Conservation (phyloP, 106 monocot genomes). For the Dendrobium officinale region DNA sequence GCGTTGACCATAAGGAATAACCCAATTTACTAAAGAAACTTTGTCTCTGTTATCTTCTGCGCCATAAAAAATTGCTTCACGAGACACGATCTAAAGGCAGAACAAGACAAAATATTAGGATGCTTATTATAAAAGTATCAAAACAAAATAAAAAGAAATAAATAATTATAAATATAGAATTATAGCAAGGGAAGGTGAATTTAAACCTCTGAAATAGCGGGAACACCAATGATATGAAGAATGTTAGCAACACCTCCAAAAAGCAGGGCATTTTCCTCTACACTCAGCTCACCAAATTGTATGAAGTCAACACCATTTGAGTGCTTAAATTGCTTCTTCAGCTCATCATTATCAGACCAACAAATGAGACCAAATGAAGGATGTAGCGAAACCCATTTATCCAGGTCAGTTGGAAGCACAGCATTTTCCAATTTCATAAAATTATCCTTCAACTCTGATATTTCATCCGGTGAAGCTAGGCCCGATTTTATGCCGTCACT, state of each 20-base stretch:
- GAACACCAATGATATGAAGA: conserved; percentile 60
- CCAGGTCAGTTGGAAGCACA: conserved; percentile 68
- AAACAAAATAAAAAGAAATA: background rate
- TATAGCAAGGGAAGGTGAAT: background rate
- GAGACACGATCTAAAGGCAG: conserved; percentile 51
- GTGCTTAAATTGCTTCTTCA: conserved; percentile 58
- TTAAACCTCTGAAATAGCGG: conserved; percentile 67
- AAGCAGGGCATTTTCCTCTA: conserved; percentile 35
- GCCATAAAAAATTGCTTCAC: conserved; percentile 86
- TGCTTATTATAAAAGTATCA: background rate
- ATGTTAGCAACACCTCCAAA: conserved; percentile 40
- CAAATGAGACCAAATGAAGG: conserved; percentile 77
- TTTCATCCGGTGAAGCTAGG: conserved; percentile 33
- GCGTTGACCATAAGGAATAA: conserved; percentile 28
- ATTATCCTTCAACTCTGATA: conserved; percentile 51
- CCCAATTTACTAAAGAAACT: conserved; percentile 58
- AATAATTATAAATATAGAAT: background rate
- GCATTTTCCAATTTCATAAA: conserved; percentile 53
- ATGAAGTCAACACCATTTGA: conserved; percentile 48
- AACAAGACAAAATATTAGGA: conserved; percentile 9
- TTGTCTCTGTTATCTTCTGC: conserved; percentile 44
- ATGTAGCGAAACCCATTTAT: conserved; percentile 97
- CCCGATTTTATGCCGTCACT: conserved; percentile 61
- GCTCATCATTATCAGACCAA: conserved; percentile 84
- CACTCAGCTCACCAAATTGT: conserved; percentile 51